Percentiles rank a stretch among this genome's conserved stretches.
Conservation (phyloP, 2,329 filamentous ascomycete species). For the Arthrobotrys conoides region DNA sequence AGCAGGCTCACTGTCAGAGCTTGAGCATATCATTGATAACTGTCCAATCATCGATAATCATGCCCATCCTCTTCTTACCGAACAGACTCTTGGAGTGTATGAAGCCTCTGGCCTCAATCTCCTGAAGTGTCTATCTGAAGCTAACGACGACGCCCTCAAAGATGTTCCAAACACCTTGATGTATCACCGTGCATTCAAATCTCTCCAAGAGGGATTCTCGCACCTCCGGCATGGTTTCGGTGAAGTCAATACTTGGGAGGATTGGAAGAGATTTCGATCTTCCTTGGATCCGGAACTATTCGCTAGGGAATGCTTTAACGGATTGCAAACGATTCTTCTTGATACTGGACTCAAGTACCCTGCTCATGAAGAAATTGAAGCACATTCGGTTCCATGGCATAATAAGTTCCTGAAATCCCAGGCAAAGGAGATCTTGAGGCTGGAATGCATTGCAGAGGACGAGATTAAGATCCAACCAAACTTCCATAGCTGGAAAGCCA, state of each 20-base stretch:
- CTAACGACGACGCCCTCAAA: conserved; percentile 76
- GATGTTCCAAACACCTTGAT: conserved; percentile 76
- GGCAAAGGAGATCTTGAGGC: conserved; percentile 81
- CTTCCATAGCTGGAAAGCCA: conserved; percentile 69
- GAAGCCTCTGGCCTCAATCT: conserved; percentile 65
- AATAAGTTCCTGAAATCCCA: conserved; percentile 69
- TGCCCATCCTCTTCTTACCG: conserved; percentile 77
- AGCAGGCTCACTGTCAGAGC: conserved; percentile 54
- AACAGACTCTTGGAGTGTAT: conserved; percentile 65
- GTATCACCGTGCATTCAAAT: conserved; percentile 78
- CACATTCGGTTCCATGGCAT: conserved; percentile 76
- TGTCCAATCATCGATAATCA: conserved; percentile 81
- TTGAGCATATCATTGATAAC: conserved; percentile 67
- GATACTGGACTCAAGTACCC: conserved; percentile 42
- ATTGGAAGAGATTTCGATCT: conserved; percentile 69
- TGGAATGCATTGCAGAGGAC: conserved; percentile 79
- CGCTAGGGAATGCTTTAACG: conserved; percentile 74
- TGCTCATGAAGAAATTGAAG: conserved; percentile 66
- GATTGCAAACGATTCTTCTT: conserved; percentile 52
- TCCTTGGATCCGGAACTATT: conserved; percentile 72
- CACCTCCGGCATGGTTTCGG: conserved; percentile 65
- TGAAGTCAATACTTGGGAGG: conserved; percentile 75
- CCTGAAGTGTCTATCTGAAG: conserved; percentile 79
- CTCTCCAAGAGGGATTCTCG: conserved; percentile 69
- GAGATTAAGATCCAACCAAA: conserved; percentile 69